Percentiles rank a stretch among this genome's conserved stretches.
These are phyloP conservation scores for Lomentospora prolificans DNA, from an alignment of 2,329 filamentous ascomycete species.

Conservation along the genomic window DNA sequence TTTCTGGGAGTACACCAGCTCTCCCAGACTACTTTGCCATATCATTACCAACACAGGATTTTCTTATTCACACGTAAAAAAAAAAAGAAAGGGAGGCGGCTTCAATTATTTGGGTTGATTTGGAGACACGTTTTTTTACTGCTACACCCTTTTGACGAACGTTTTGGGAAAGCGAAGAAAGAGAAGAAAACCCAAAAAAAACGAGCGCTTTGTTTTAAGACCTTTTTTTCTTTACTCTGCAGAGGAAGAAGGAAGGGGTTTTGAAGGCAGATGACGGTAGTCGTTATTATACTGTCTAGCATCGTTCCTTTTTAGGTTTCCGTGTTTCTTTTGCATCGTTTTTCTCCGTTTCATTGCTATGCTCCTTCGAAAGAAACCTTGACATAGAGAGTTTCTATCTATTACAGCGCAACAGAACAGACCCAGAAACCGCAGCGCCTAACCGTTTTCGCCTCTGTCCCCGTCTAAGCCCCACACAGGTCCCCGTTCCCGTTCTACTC, in stretches of 20 bases:
- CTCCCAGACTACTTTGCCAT: neutral
- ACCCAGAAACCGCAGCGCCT: neutral
- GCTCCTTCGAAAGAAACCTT: neutral
- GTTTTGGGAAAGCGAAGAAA: conserved; percentile 1
- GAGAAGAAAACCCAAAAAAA: neutral
- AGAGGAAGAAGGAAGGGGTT: neutral
- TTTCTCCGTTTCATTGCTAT: conserved; percentile 5
- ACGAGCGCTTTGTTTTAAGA: neutral
- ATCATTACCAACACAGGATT: neutral
- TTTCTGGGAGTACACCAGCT: neutral
- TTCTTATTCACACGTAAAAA: neutral
- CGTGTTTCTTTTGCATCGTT: conserved; percentile 11
- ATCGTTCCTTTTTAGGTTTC: conserved; percentile 6
- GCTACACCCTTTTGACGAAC: neutral
- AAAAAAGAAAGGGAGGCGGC: neutral
- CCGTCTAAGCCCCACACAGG: neutral
- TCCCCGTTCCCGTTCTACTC: neutral
- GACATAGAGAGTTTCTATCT: neutral
- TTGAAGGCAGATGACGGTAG: neutral
- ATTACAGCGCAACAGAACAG: neutral
- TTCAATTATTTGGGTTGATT: neutral
- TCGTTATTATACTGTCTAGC: conserved; percentile 2
- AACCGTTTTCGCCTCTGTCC: neutral
- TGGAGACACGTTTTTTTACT: neutral
- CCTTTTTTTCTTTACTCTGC: neutral